Evolutionary conservation across 2,329 filamentous ascomycete species (phyloP), one percentile per base, ranked within the genome.

Genomic region (Pseudogymnoascus sp.): DNA sequence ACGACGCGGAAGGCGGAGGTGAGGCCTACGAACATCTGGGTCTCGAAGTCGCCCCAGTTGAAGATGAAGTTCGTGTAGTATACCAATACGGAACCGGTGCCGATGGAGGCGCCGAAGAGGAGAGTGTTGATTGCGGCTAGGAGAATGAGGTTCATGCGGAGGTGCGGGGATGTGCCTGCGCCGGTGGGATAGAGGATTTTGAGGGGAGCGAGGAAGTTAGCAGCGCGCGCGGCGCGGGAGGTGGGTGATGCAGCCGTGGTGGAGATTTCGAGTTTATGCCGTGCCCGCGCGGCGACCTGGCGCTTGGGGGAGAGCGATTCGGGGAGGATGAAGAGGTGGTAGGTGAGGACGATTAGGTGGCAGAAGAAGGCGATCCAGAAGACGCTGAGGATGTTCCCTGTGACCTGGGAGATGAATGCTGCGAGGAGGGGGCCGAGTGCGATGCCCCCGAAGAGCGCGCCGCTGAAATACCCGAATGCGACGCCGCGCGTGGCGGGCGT

Each of bases 381-480:
- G 57, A 96, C 84, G n/a, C 86, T 84, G 6, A 97, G 74, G 14
- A 96, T 80, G 48, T 84, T 85, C 6, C 90, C 90, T 0, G 90
- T 93, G 74, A 81, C 83, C 70, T 90, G 85, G 71, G 96, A 88
- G 48, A 97, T 80, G 69, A 90, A 88, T 1, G 90, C 93, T 0
- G 92, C 89, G 21, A 96, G 72, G 2, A 96, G 81, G 6, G 95
- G 95, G 0, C 95, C 95, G 34, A 93, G 77, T 0, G 95, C 93
- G 54, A 98, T 85, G n/a, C 95, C 95, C 1, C 84, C 83, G 75
- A 96, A 98, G 7, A 99, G 80, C 69, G 89, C 92, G 10, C 91
- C 92, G 71, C 98, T 91, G 70, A 98, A 88, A 73, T 93, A 93
- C 6, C 92, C 93, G 74, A 98, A 95, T 4, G 87, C 85, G 6